Evolutionary conservation across 805 yeast genomes (phyloP), one percentile per base, ranked within the genome.

Genomic region (Nakazawaea wickerhamii): DNA sequence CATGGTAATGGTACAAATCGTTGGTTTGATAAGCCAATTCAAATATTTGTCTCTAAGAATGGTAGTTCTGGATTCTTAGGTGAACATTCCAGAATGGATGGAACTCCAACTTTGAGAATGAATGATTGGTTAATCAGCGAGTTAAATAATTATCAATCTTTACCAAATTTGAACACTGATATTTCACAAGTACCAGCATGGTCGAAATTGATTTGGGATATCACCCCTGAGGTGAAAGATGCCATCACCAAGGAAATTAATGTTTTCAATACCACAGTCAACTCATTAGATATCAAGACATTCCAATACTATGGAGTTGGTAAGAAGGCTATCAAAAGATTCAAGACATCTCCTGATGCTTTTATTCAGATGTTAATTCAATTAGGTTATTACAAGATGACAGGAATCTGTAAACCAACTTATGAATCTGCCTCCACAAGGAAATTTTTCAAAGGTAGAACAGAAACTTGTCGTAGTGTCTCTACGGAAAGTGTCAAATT

Each of bases 41-140:
- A 91, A 68, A 81, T 87, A 60, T 75, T 89, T 52, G 79, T 91
- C 42, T 69, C 84, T 46, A 81, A 77, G 48, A 89, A 88, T 62
- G 96, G 93, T 46, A 72, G 79, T 49, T 86, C 96, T 6, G 98
- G 97, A 1, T 91, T 90, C 68, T 65, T 89, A 58, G 97, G 95
- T 48, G 99, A 91, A 68, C 99, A 91, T 69, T 88, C 97, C 18
- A 84, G 79, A 70, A 91, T 91, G 98, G 99, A 91, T 63, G 99
- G 98, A 48, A 87, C 96, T 8, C 95, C 97, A 58, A 91, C 96
- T 23, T 78, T 87, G 55, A 80, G 88, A 50, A 67, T 91, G 67
- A 91, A 91, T 62, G 88, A 88, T 64, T 80, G 71, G 56, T 71
- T 91, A 30, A 71, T 79, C 49, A 71, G 71, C 41, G 73, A 77